These are phyloP conservation scores for Clarireedia sp. DNA, from an alignment of 2,329 filamentous ascomycete genomes.

Conservation along the genomic window DNA sequence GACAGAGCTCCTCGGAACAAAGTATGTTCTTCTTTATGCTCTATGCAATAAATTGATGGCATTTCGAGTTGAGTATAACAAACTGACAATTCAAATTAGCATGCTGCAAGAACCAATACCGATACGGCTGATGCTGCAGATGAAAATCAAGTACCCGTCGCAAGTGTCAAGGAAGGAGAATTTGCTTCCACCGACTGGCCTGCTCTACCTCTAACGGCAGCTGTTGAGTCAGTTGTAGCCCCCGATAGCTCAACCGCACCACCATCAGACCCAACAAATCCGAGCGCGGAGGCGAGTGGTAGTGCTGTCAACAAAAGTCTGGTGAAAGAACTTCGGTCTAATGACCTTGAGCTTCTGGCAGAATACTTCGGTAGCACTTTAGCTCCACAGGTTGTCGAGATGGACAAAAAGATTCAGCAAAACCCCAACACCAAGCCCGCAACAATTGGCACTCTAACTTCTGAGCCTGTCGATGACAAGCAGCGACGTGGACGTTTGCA, in stretches of 20 bases:
- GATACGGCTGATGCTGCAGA: not conserved
- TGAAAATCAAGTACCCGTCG: conserved; percentile 1
- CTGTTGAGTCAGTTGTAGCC: not conserved
- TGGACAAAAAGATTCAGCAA: conserved; percentile 46
- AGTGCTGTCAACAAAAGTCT: not conserved
- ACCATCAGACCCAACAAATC: not conserved
- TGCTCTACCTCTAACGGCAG: too few relatives aligned
- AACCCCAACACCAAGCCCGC: conserved; percentile 47
- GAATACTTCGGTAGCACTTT: conserved; percentile 44
- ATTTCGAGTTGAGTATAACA: not conserved
- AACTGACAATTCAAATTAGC: not conserved
- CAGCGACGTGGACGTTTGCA: conserved; percentile 56
- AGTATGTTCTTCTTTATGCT: not conserved
- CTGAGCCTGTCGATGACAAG: conserved; percentile 50
- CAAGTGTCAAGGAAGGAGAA: not conserved
- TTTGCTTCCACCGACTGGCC: too few relatives aligned
- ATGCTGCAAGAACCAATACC: not conserved
- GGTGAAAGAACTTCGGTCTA: conserved; percentile 32
- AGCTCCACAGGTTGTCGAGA: conserved; percentile 41
- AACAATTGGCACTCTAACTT: conserved; percentile 45
- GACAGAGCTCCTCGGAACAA: conserved; percentile 15
- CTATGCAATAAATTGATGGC: not conserved
- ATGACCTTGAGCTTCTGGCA: conserved; percentile 37
- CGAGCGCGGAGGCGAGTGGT: not conserved
- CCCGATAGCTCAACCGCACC: not conserved